Conservation (phyloP, 1,284 basidiomycete species). For the Gomphus sp. region DNA sequence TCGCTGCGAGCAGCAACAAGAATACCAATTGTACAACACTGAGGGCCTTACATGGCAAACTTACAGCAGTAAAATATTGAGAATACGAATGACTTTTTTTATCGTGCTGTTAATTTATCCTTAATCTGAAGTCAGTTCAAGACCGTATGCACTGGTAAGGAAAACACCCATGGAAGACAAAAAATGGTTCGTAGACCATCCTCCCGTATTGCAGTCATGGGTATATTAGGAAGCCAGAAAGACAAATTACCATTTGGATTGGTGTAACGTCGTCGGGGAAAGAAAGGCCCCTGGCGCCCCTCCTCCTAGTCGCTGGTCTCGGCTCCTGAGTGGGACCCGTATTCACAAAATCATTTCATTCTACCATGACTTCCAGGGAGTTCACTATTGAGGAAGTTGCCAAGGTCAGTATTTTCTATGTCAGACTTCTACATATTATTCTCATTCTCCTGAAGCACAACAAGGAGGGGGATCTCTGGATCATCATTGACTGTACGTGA, state of each 20-base stretch:
- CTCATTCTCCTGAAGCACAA: constrained; percentile 47
- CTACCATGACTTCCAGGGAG: constrained; percentile 33
- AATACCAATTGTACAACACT: background rate
- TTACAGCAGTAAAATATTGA: background rate
- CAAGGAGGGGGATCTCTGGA: constrained; percentile 49
- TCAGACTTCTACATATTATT: background rate
- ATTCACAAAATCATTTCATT: too few species aligned
- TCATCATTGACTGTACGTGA: background rate
- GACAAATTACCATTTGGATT: too few species aligned
- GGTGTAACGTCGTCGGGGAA: too few species aligned
- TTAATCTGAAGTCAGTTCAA: background rate
- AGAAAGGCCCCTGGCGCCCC: too few species aligned
- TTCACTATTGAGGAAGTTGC: constrained; percentile 44
- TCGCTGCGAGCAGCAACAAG: background rate
- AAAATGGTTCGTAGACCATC: too few species aligned
- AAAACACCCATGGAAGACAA: too few species aligned
- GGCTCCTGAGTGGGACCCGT: too few species aligned
- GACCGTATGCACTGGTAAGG: too few species aligned
- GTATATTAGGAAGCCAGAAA: too few species aligned
- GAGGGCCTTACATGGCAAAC: background rate
- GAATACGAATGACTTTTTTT: background rate
- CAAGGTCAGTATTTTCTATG: constrained; percentile 28
- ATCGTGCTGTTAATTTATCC: background rate
- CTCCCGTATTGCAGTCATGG: too few species aligned
- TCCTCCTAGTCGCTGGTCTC: too few species aligned